Conservation (phyloP, 352 stramenopile genomes). For the Globisporangium emineosum region DNA sequence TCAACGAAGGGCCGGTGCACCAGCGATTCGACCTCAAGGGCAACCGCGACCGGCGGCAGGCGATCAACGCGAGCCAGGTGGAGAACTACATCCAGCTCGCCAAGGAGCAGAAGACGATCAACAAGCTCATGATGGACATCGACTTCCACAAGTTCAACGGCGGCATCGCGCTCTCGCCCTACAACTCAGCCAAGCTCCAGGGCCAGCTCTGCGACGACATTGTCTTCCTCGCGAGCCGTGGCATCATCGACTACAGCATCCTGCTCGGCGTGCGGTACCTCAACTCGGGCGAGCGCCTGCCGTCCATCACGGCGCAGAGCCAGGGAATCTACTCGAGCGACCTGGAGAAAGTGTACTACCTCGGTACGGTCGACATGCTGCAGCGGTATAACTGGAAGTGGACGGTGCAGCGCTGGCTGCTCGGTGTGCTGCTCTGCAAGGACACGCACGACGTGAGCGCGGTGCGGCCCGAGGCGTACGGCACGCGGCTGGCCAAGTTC, state of each 20-base stretch:
- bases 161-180: constrained; percentile 51
- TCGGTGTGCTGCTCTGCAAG: constrained; percentile 73
- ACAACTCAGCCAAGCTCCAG: constrained; percentile 39
- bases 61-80: constrained; percentile 57
- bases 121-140: constrained; percentile 84
- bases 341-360: constrained; percentile 63
- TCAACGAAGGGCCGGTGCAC: constrained; percentile 74
- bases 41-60: constrained; percentile 72
- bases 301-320: constrained; percentile 21
- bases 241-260: constrained; percentile 87
- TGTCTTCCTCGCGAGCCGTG: constrained; percentile 74
- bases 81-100: constrained; percentile 63
- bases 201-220: constrained; percentile 79
- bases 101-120: constrained; percentile 53
- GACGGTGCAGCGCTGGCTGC: constrained; percentile 75
- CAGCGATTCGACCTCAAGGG: constrained; percentile 83
- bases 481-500: constrained; percentile 65
- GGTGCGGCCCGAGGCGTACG: constrained; percentile 69
- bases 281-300: constrained; percentile 23
- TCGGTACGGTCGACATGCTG: constrained; percentile 81
- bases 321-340: constrained; percentile 49
- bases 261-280: constrained; percentile 67
- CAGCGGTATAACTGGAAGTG: constrained; percentile 86
- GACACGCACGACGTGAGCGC: constrained; percentile 81
- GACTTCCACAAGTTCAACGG: constrained; percentile 78